Evolutionary conservation across 1,139 yeast genomes (phyloP), one percentile per base, ranked within the genome.

Genomic region (Suhomyces guaymorum): DNA sequence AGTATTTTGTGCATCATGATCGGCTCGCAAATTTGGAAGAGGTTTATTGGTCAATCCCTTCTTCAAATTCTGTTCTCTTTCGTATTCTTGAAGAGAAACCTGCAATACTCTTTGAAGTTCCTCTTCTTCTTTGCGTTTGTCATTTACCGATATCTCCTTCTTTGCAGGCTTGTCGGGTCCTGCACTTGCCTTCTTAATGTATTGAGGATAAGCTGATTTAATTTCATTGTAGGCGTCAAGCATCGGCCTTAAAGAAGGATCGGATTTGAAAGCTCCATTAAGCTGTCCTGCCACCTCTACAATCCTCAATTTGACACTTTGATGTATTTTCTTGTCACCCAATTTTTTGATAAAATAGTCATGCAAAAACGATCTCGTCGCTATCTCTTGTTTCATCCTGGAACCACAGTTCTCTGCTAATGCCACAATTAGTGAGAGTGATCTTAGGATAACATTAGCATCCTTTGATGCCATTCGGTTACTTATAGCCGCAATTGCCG

Each of bases 331-430:
- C 15, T 65, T 57, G 49, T 80, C 87, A 12, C 70, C 71, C 20
- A 87, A 66, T 44, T 82, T 66, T 39, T 70, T 68, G 24, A 79
- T 52, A 32, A 92, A 63, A 15, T 71, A 39, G 17, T 64, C 69
- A 28, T 70, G 67, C 18, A 89, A 75, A 54, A 89, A 88, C 8
- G 72, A 54, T 46, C 76, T 78, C 15, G 89, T 70, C 22, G 96
- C 90, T 28, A 90, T 80, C 49, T 83, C 88, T 43, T 86, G 89
- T 49, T 81, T 82, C 76, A 86, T 78, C 47, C 89, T 70, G 2
- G 95, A 81, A 1, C 97, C 97, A 62, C 97, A 90, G 57, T 92
- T 92, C 59, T 90, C 96, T 1, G 96, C 96, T 23, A 88, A 60
- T 0, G 96, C 82, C 13, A 79, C 74, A 13, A 87, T 63, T 36